Evolutionary conservation across 495 filamentous ascomycete genomes (phyloP).

Genomic region (Clohesyomyces aquaticus): DNA sequence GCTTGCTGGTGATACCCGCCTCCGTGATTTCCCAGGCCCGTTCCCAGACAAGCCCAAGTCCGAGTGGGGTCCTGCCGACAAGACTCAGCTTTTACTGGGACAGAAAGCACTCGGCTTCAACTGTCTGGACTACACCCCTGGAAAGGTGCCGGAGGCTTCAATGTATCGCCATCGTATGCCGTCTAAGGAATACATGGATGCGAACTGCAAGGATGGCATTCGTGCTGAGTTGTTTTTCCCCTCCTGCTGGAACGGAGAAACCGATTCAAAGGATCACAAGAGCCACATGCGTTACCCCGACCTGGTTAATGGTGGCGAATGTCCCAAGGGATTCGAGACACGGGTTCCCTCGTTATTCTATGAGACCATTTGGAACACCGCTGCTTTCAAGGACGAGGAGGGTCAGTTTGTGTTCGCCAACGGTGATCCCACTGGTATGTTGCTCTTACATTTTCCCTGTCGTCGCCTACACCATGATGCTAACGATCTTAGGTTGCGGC

Average conservation of each 20-base stretch:
- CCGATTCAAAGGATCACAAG: constrained; percentile 64
- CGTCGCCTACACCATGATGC: constrained; percentile 12
- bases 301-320: constrained; percentile 73
- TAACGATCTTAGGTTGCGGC: constrained; percentile 61
- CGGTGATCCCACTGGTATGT: constrained; percentile 72
- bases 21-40: constrained; percentile 72
- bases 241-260: constrained; percentile 84
- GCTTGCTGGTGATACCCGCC: constrained; percentile 73
- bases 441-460: background rate
- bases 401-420: constrained; percentile 82
- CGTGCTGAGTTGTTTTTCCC: constrained; percentile 88
- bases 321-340: constrained; percentile 70
- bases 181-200: constrained; percentile 75
- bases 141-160: constrained; percentile 62
- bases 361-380: constrained; percentile 85
- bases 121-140: constrained; percentile 77
- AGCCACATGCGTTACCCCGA: constrained; percentile 78
- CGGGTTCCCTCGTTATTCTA: constrained; percentile 78
- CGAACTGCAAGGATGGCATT: constrained; percentile 74
- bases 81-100: constrained; percentile 65
- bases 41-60: constrained; percentile 76
- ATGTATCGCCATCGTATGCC: constrained; percentile 82
- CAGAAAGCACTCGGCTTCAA: constrained; percentile 91
- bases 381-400: constrained; percentile 64
- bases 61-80: constrained; percentile 62